Evolutionary conservation across 176 grass and related monocot genomes (phyloP), one percentile per base, ranked within the genome.

Genomic region (Alloteropsis semialata): DNA sequence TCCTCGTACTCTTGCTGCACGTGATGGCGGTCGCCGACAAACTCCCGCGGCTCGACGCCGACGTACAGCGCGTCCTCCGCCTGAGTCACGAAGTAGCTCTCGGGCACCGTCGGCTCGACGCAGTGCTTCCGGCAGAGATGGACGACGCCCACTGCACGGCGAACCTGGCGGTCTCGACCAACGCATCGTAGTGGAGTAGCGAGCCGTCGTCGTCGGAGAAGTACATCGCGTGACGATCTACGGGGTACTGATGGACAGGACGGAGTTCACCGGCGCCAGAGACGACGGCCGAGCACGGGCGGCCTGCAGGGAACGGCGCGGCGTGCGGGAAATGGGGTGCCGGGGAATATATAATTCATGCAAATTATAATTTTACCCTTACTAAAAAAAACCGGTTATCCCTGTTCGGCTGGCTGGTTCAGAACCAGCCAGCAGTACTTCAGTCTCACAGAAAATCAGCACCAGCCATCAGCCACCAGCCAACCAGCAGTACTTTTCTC

Each of bases 171-270:
- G 79, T 69, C 16, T 89, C 81, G 10, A 60, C 9, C 87, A 89
- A 79, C 0, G 87, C 81, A 75, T 89, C 87, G 10, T 80, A 89
- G 59, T 84, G 81, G 38, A 89, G 42, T 28, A 89, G 9, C n/a
- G 87, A 65, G 8, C 87, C 87, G 9, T 81, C 76, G 13, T 89
- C 87, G 44, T 89, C 81, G 3, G 87, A 89, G 15, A 89, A 69
- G 81, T 84, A 89, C 13, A 69, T 84, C 1, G 87, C 76, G 10
- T 80, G 39, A 50, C 14, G 80, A 6, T 84, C 87, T 10, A 58
- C 69, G 0, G 87, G 87, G 87, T 89, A 89, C 69, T 89, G 76
- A 89, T 89, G 17, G 87, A 89, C n/a, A 89, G 87, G 15, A 89
- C 60, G 60, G 87, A 60, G 76, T 89, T 89, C 8, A 84, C n/a